phyloP scores from a whole-genome alignment of 345 rosid species.

The Populus nigra region DNA sequence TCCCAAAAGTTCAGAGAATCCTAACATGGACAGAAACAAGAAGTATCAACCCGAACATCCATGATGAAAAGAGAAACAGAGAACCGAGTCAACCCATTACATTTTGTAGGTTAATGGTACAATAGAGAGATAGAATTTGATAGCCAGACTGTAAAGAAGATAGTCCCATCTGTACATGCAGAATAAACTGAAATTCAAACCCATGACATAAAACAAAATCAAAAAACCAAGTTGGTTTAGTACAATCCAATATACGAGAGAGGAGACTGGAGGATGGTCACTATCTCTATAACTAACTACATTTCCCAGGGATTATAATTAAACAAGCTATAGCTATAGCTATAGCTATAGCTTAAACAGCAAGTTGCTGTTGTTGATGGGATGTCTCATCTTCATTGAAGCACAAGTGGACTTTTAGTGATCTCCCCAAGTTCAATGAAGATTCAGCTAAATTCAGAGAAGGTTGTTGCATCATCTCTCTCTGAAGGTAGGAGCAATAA shows the following conservation, averaged over 20 bases:
- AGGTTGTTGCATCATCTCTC: constrained; percentile 59
- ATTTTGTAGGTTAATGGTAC: background rate
- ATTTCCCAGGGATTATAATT: background rate
- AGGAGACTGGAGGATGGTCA: constrained; percentile 12
- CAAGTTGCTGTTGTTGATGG: constrained; percentile 62
- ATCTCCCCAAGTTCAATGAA: constrained; percentile 27
- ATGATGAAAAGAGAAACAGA: background rate
- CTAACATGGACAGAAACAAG: constrained; percentile 16
- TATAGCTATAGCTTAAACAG: constrained; percentile 34
- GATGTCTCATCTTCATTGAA: constrained; percentile 69
- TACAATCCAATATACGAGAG: constrained; percentile 10
- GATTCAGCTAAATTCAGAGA: constrained; percentile 26
- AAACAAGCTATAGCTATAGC: background rate
- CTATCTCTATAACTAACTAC: constrained; percentile 33
- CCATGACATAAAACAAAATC: constrained; percentile 9
- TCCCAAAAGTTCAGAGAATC: constrained; percentile 22
- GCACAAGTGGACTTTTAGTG: constrained; percentile 39
- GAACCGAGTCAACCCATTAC: background rate
- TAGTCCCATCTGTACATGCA: constrained; percentile 12
- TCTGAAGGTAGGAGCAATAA: constrained; percentile 62
- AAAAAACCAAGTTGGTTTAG: background rate
- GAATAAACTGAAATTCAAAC: constrained; percentile 7
- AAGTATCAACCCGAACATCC: background rate
- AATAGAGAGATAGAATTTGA: background rate
- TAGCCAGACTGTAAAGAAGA: constrained; percentile 20